phyloP scores from a whole-genome alignment of 108 stramenopile species.

The Heterococcus sp. region DNA sequence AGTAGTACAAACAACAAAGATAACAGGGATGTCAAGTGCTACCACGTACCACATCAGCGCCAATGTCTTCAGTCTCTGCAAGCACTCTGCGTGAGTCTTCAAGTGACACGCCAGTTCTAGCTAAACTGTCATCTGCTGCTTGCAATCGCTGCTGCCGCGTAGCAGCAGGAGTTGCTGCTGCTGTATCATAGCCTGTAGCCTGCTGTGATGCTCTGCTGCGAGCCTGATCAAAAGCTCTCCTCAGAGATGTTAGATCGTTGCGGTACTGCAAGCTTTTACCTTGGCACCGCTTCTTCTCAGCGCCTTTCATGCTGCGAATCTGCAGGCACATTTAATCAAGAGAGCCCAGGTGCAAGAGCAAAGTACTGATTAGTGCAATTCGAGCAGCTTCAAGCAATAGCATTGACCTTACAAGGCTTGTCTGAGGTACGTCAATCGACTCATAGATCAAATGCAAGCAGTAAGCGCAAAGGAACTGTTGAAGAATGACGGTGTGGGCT shows the following conservation, averaged over 20 bases:
- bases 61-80: constrained; percentile 38
- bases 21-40: no score
- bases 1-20: no score
- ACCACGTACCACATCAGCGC: constrained; percentile 14
- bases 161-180: background rate
- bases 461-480: no score
- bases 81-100: constrained; percentile 34
- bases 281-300: constrained; percentile 15
- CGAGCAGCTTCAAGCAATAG: no score
- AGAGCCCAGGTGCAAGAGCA: no score
- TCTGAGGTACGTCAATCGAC: no score
- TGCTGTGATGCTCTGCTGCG: background rate
- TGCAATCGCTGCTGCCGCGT: background rate
- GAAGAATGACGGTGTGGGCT: no score
- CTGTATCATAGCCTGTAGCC: background rate
- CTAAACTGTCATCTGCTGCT: background rate
- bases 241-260: constrained; percentile 21
- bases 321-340: no score
- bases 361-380: no score
- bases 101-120: background rate
- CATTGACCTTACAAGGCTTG: no score
- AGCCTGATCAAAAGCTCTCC: constrained; percentile 23
- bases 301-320: constrained; percentile 34
- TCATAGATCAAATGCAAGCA: no score
- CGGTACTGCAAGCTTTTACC: constrained; percentile 24